Evolutionary conservation across 805 yeast genomes (phyloP).

Genomic region (Cyberlindnera mississippiensis): DNA sequence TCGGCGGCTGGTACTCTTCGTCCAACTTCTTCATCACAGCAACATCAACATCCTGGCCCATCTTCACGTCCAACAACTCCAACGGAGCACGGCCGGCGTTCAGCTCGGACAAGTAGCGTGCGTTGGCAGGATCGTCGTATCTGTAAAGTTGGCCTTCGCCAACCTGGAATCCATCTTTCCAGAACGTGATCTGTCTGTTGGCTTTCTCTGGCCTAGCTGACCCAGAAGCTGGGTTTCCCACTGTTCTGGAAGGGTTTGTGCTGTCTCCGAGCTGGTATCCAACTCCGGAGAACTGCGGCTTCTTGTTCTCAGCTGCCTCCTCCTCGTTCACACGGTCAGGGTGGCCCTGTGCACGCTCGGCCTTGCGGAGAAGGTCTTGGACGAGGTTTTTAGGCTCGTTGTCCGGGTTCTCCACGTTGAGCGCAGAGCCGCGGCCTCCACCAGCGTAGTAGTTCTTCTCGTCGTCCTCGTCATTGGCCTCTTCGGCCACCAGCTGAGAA

Average conservation of each 20-base stretch:
- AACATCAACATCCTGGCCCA: constrained; percentile 93
- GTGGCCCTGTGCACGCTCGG: constrained; percentile 56
- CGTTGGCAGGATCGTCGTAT: constrained; percentile 91
- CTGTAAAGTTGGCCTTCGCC: constrained; percentile 85
- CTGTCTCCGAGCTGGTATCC: constrained; percentile 40
- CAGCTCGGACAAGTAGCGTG: constrained; percentile 70
- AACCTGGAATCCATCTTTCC: constrained; percentile 95
- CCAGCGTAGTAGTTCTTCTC: constrained; percentile 63
- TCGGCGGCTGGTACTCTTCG: constrained; percentile 75
- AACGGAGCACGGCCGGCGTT: constrained; percentile 91
- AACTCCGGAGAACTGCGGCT: constrained; percentile 36
- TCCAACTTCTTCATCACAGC: constrained; percentile 76
- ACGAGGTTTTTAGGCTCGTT: constrained; percentile 37
- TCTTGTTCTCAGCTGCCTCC: constrained; percentile 30
- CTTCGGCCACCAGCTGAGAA: constrained; percentile 34
- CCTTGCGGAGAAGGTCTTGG: constrained; percentile 59
- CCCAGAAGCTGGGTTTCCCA: constrained; percentile 34
- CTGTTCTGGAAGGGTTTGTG: constrained; percentile 30
- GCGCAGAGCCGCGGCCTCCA: constrained; percentile 67
- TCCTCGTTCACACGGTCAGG: constrained; percentile 16
- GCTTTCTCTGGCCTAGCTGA: constrained; percentile 45
- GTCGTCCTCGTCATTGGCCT: constrained; percentile 47
- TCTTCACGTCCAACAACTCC: constrained; percentile 71
- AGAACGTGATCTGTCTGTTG: constrained; percentile 80
- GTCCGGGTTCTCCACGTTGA: constrained; percentile 73